These are phyloP conservation scores for Keithomyces neogunnii DNA, from an alignment of 2,329 filamentous ascomycete species.

Conservation along the genomic window DNA sequence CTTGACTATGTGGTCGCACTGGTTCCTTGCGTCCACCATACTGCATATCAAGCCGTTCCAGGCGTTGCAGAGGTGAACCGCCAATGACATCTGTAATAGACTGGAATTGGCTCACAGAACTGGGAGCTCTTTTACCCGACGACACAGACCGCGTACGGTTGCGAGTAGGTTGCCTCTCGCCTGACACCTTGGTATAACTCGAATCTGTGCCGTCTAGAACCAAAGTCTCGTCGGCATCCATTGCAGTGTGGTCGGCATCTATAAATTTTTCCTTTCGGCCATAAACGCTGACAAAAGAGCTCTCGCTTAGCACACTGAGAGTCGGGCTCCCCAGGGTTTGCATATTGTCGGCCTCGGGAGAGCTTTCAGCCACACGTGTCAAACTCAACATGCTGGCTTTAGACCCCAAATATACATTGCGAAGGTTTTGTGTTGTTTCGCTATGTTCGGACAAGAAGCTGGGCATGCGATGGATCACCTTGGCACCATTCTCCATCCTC, in stretches of 20 bases:
- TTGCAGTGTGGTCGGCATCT: conserved; percentile 14
- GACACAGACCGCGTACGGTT: conserved; percentile 3
- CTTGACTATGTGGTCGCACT: conserved; percentile 20
- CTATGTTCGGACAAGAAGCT: conserved; percentile 55
- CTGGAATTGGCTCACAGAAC: conserved; percentile 27
- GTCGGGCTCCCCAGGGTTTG: conserved; percentile 46
- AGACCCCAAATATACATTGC: conserved; percentile 48
- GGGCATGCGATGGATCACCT: conserved; percentile 47
- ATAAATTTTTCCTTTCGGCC: conserved; percentile 31
- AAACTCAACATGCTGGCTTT: conserved; percentile 42
- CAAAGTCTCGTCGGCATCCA: conserved; percentile 21
- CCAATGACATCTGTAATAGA: conserved; percentile 31
- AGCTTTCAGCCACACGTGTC: conserved; percentile 35
- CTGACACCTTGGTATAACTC: not conserved
- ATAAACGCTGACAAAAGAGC: conserved; percentile 58
- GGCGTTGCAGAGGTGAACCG: conserved; percentile 35
- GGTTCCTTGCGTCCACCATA: conserved; percentile 20
- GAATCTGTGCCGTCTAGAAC: conserved; percentile 18
- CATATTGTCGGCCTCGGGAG: conserved; percentile 25
- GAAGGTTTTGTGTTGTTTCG: conserved; percentile 51
- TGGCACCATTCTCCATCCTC: conserved; percentile 22
- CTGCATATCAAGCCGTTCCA: conserved; percentile 34
- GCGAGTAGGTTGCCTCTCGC: not conserved
- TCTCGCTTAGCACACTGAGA: conserved; percentile 58
- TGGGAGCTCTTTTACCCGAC: conserved; percentile 9